phyloP scores from a whole-genome alignment of 495 filamentous ascomycete species.

The Neurospora sp. region DNA sequence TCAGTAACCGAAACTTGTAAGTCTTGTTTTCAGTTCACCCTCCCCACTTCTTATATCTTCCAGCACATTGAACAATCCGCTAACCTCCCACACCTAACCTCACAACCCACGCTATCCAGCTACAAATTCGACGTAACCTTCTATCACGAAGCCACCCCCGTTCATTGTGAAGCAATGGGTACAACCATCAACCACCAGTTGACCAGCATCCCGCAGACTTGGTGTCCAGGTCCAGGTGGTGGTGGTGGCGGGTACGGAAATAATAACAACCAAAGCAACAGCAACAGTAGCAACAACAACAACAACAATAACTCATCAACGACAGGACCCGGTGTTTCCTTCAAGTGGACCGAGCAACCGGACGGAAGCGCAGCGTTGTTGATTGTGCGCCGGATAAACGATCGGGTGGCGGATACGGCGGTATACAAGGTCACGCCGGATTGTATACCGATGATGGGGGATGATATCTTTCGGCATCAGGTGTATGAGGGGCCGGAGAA shows the following conservation, averaged over 20 bases:
- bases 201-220: constrained; percentile 7
- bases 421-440: not conserved
- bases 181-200: constrained; percentile 10
- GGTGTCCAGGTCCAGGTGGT: constrained; percentile 4
- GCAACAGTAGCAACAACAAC: not conserved
- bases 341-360: constrained; percentile 6
- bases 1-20: constrained; percentile 18
- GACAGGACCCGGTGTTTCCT: constrained; percentile 8
- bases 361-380: not conserved
- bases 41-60: too few relatives aligned
- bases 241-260: not conserved
- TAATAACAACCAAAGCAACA: not conserved
- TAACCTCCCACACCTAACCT: not conserved
- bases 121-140: constrained; percentile 15
- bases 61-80: not conserved
- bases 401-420: constrained; percentile 3
- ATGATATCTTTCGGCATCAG: constrained; percentile 10
- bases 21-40: not conserved
- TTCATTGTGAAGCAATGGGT: constrained; percentile 13
- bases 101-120: not conserved
- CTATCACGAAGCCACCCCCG: not conserved
- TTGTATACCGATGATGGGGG: constrained; percentile 6
- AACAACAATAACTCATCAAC: not conserved
- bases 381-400: constrained; percentile 8
- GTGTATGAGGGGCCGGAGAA: constrained; percentile 23